Percentiles rank a stretch among this genome's conserved stretches.
These are phyloP conservation scores for Scheffersomyces cryptocercus DNA, from an alignment of 1,139 yeast species.

Conservation along the genomic window DNA sequence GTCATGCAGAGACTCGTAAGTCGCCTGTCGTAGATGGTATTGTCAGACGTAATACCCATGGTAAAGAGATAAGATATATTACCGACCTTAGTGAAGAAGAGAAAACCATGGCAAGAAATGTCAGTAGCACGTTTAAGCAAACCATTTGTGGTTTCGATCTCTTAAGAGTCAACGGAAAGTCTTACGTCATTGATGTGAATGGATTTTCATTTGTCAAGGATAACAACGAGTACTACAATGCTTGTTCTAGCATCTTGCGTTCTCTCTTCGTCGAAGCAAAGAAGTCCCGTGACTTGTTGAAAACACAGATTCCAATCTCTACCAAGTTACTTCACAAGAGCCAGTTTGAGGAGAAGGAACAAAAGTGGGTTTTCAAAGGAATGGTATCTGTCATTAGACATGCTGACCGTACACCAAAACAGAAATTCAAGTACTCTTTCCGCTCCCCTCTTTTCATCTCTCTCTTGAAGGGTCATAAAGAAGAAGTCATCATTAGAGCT, in stretches of 20 bases:
- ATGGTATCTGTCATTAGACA: slow-evolving; percentile 90
- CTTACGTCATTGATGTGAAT: slow-evolving; percentile 95
- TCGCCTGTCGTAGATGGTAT: slow-evolving; percentile 99
- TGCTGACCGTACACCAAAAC: slow-evolving; percentile 99
- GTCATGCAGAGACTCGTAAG: slow-evolving; percentile 98
- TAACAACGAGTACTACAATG: slow-evolving; percentile 81
- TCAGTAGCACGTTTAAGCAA: slow-evolving; percentile 78
- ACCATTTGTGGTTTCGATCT: slow-evolving; percentile 98
- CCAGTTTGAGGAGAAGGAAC: slow-evolving; percentile 75
- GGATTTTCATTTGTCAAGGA: slow-evolving; percentile 98
- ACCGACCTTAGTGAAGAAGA: slow-evolving; percentile 80
- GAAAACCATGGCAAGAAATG: slow-evolving; percentile 73
- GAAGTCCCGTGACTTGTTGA: slow-evolving; percentile 43
- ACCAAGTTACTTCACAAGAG: slow-evolving; percentile 39
- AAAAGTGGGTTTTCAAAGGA: slow-evolving; percentile 97
- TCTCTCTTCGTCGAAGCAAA: slow-evolving; percentile 66
- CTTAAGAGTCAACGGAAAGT: slow-evolving; percentile 81
- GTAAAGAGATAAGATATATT: slow-evolving; percentile 90
- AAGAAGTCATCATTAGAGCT: slow-evolving; percentile 92
- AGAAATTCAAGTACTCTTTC: slow-evolving; percentile 94
- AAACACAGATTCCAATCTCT: slow-evolving; percentile 39
- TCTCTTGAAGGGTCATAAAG: slow-evolving; percentile 88
- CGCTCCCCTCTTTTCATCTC: slow-evolving; percentile 85
- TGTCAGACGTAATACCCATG: slow-evolving; percentile 95
- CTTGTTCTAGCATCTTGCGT: slow-evolving; percentile 76